Conservation (phyloP, 495 filamentous ascomycete genomes). For the Ascobolus immersus region DNA sequence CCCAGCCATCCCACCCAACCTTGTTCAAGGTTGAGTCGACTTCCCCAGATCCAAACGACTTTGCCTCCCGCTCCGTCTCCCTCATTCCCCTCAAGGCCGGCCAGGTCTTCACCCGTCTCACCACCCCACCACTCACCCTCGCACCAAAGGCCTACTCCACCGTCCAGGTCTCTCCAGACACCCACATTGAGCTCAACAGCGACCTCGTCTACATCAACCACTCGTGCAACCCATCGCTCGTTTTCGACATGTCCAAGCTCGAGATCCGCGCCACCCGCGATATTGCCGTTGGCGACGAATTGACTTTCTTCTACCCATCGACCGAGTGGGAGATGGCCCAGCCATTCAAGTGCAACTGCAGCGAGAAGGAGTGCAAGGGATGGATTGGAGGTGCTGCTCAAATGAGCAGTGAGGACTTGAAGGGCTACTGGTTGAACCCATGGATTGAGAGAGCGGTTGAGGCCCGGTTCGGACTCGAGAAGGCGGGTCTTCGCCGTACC, state of each 20-base stretch:
- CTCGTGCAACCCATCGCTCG: slow-evolving; percentile 39
- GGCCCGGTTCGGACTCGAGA: slow-evolving; percentile 10
- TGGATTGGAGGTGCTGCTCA: slow-evolving; percentile 28
- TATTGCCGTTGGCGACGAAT: slow-evolving; percentile 31
- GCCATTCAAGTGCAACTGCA: slow-evolving; percentile 41
- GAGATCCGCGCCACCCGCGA: slow-evolving; percentile 34
- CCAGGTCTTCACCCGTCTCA: slow-evolving; percentile 28
- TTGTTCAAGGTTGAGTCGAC: slow-evolving; percentile 26
- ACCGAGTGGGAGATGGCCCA: slow-evolving; percentile 57
- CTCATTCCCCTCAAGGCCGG: slow-evolving; percentile 35
- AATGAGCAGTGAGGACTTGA: slow-evolving; percentile 23
- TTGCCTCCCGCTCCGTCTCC: slow-evolving; percentile 36
- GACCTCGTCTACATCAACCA: slow-evolving; percentile 57
- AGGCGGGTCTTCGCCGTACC: slow-evolving; percentile 1
- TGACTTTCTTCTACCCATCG: slow-evolving; percentile 60
- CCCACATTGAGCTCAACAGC: slow-evolving; percentile 47
- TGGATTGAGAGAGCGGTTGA: slow-evolving; percentile 28
- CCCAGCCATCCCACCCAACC: slow-evolving; percentile 26
- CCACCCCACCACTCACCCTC: slow-evolving; percentile 28
- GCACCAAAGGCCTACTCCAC: slow-evolving; percentile 34
- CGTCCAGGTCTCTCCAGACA: slow-evolving; percentile 35
- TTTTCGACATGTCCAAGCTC: slow-evolving; percentile 41
- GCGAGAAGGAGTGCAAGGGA: slow-evolving; percentile 24
- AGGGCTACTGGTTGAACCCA: slow-evolving; percentile 27
- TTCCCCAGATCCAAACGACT: slow-evolving; percentile 20